phyloP scores from a whole-genome alignment of 1,139 yeast species.

The Lizanozyma gosingica region DNA sequence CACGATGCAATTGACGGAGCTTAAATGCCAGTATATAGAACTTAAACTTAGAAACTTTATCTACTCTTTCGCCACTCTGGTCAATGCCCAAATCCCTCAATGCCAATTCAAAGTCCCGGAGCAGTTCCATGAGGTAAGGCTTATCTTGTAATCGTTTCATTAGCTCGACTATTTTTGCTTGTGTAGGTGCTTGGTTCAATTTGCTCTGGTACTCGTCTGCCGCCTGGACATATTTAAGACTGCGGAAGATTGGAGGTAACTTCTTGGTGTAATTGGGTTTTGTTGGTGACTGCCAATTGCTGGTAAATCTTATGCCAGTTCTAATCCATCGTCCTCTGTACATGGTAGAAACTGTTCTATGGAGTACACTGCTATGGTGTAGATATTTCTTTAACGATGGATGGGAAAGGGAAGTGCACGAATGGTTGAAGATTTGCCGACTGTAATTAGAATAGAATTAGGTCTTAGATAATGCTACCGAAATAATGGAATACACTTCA shows the following conservation, averaged over 20 bases:
- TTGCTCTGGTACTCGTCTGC: conserved; percentile 20
- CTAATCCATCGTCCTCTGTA: not conserved
- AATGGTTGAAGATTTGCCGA: no score
- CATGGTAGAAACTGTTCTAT: no score
- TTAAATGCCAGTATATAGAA: conserved; percentile 11
- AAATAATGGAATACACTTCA: no score
- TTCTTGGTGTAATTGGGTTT: not conserved
- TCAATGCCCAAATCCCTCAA: conserved; percentile 25
- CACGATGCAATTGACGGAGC: conserved; percentile 22
- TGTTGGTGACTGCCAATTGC: not conserved
- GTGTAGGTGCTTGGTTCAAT: conserved; percentile 12
- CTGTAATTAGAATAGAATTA: no score
- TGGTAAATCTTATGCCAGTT: not conserved
- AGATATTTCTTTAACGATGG: no score
- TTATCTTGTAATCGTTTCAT: conserved; percentile 17
- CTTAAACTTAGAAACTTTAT: conserved; percentile 6
- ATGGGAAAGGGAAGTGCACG: no score
- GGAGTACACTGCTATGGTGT: no score
- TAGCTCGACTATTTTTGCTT: conserved; percentile 16
- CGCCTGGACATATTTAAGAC: conserved; percentile 18
- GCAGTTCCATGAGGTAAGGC: conserved; percentile 23
- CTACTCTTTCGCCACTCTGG: conserved; percentile 7
- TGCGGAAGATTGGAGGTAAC: conserved; percentile 1
- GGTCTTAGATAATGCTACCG: no score
- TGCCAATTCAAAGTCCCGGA: conserved; percentile 25